Base-by-base conservation (phyloP, 1,139 yeast genomes). In the Sugiyamaella japonica region DNA sequence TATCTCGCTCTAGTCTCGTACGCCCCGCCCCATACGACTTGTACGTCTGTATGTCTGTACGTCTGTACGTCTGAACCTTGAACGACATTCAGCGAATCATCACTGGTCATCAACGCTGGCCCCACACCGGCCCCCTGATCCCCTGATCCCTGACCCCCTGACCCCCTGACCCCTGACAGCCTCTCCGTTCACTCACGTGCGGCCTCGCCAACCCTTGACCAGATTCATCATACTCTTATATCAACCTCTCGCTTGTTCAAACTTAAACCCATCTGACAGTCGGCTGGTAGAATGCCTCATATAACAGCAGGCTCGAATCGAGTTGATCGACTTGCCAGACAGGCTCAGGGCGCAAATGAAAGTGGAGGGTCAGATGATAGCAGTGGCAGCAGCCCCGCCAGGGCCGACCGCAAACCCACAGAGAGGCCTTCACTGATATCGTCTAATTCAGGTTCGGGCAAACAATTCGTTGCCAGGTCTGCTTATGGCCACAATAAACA, bases 381-480 rank as follows among this genome's bases (percentile, higher is more conserved):
- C 25, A 48, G 51, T 39, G 51, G 45, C 12, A 39, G 50, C 13
- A 39, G 16, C 29, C 37, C 49, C 1, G 31, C 15, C 31, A 36
- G 25, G 13, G 36, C 10, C 25, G 41, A 38, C 6, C 15, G 25
- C 4, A 38, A 17, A n/a, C 17, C 25, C 3, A 44, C 20, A 2
- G 48, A 44, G 5, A 15, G 48, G 15, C 48, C 39, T 44, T 6
- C 16, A 32, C 23, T 32, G 8, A 44, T 29, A 31, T 31, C 48
- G 7, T n/a, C 12, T 13, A 44, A 44, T 23, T 44, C 48, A 6
- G n/a, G 38, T 7, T 36, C 48, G 10, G 48, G 29, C 12, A 57
- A 57, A 46, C 60, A 57, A 28, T 59, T 59, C 48, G 61, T 59
- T 10, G 61, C 56, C 9, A 31, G 49, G 17, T 29, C 49, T 12